Percentiles rank a stretch among this genome's conserved stretches.
Evolutionary conservation across 108 stramenopile species (phyloP).

Genomic region (Mediolabrus comicus): DNA sequence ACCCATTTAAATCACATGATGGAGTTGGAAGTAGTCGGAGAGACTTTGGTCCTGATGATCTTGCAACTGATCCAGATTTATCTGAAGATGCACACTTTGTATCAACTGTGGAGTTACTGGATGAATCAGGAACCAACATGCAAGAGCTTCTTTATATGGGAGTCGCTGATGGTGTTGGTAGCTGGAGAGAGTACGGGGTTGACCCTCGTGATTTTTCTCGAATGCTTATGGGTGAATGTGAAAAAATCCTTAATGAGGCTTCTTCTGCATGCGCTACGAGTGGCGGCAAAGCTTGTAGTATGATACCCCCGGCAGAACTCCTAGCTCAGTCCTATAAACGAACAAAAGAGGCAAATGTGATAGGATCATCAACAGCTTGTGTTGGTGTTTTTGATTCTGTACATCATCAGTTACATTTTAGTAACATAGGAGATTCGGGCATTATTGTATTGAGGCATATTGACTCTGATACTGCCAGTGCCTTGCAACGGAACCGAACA

Average conservation of each 20-base stretch:
- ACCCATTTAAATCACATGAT: slow-evolving; percentile 87
- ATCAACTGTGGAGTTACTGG: slow-evolving; percentile 53
- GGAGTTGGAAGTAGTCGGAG: slow-evolving; percentile 69
- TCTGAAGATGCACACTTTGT: slow-evolving; percentile 91
- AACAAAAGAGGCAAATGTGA: slow-evolving; percentile 77
- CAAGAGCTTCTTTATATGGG: slow-evolving; percentile 83
- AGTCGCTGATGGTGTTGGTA: slow-evolving; percentile 96
- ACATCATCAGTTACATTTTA: slow-evolving; percentile 91
- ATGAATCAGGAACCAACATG: slow-evolving; percentile 58
- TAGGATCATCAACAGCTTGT: slow-evolving; percentile 90
- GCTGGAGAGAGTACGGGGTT: slow-evolving; percentile 93
- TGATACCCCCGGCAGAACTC: slow-evolving; percentile 66
- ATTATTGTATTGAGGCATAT: slow-evolving; percentile 94
- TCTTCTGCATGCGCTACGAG: slow-evolving; percentile 25
- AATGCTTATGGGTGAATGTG: slow-evolving; percentile 82
- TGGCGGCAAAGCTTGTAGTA: slow-evolving; percentile 50
- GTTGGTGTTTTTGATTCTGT: slow-evolving; percentile 88
- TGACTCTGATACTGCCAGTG: slow-evolving; percentile 89
- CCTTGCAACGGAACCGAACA: slow-evolving; percentile 74
- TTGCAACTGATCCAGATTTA: slow-evolving; percentile 62
- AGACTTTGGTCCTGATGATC: slow-evolving; percentile 71
- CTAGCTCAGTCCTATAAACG: slow-evolving; percentile 73
- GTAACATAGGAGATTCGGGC: slow-evolving; percentile 95
- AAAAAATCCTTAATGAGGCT: slow-evolving; percentile 63
- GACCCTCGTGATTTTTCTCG: slow-evolving; percentile 91